Percentiles rank a stretch among this genome's conserved stretches.
These are phyloP conservation scores for Talaromyces sp. DNA, from an alignment of 2,329 filamentous ascomycete species.

Conservation along the genomic window DNA sequence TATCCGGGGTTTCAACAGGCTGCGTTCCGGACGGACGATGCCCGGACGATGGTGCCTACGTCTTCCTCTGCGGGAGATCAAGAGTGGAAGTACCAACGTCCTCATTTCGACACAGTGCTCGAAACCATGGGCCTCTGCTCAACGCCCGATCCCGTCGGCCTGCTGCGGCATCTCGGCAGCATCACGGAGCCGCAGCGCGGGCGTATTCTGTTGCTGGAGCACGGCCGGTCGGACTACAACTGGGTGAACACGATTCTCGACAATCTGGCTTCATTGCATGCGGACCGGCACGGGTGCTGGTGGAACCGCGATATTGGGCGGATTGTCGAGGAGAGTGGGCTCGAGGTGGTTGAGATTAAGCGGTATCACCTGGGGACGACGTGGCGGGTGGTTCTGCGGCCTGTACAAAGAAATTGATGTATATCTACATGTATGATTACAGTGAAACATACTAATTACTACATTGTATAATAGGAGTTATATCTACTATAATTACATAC, in stretches of 20 bases:
- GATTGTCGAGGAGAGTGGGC: constrained; percentile 43
- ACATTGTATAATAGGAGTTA: too few relatives aligned
- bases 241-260: constrained; percentile 46
- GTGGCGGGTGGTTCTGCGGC: constrained; percentile 39
- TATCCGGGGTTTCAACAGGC: constrained; percentile 28
- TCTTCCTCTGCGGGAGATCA: neutral
- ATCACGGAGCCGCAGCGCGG: constrained; percentile 37
- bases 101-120: constrained; percentile 43
- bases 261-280: constrained; percentile 43
- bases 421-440: neutral
- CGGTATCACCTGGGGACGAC: constrained; percentile 46
- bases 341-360: constrained; percentile 43
- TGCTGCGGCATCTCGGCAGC: constrained; percentile 36
- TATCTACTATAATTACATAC: too few relatives aligned
- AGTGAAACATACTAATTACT: too few relatives aligned
- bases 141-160: constrained; percentile 37
- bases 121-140: constrained; percentile 50
- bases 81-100: constrained; percentile 1
- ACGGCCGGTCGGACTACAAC: constrained; percentile 42
- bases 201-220: constrained; percentile 44
- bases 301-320: constrained; percentile 48
- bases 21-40: constrained; percentile 32
- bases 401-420: constrained; percentile 9
- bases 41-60: constrained; percentile 22
- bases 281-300: constrained; percentile 49